Percentiles rank a stretch among this genome's conserved stretches.
phyloP scores from a whole-genome alignment of 2,329 filamentous ascomycete genomes.

The Calonectria multiphialidica region DNA sequence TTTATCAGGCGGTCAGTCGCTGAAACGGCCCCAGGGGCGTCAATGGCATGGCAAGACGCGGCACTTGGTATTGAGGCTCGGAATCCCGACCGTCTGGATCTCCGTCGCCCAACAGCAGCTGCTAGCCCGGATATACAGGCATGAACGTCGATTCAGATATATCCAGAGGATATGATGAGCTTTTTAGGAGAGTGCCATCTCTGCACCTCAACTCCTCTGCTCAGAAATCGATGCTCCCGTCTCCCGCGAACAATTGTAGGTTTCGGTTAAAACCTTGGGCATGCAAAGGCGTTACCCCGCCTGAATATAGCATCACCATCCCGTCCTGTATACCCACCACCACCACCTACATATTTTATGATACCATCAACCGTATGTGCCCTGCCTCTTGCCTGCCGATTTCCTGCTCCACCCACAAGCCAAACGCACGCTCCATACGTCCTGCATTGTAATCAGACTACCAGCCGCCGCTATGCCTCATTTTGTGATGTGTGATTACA shows the following conservation, averaged over 20 bases:
- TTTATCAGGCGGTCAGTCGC: neutral
- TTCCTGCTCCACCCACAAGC: constrained; percentile 17
- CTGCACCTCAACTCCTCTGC: neutral
- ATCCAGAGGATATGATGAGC: neutral
- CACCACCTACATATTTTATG: neutral
- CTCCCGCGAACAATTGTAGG: neutral
- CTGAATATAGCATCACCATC: constrained; percentile 22
- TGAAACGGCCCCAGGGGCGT: neutral
- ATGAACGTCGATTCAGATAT: neutral
- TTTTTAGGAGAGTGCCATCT: neutral
- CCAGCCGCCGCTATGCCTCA: constrained; percentile 5
- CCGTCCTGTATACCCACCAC: neutral
- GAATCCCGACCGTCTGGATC: neutral
- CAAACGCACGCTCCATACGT: constrained; percentile 2
- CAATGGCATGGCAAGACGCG: neutral
- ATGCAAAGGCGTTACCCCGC: constrained; percentile 14
- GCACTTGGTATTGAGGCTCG: neutral
- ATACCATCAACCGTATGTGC: neutral
- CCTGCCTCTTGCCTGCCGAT: neutral
- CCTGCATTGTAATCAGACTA: constrained; percentile 3
- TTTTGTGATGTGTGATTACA: constrained; percentile 24
- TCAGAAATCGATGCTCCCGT: neutral
- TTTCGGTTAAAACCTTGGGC: constrained; percentile 6
- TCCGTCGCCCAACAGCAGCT: neutral
- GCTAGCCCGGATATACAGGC: neutral